These are phyloP conservation scores for Colletotrichum limetticola DNA, from an alignment of 2,329 filamentous ascomycete genomes.

Conservation along the genomic window DNA sequence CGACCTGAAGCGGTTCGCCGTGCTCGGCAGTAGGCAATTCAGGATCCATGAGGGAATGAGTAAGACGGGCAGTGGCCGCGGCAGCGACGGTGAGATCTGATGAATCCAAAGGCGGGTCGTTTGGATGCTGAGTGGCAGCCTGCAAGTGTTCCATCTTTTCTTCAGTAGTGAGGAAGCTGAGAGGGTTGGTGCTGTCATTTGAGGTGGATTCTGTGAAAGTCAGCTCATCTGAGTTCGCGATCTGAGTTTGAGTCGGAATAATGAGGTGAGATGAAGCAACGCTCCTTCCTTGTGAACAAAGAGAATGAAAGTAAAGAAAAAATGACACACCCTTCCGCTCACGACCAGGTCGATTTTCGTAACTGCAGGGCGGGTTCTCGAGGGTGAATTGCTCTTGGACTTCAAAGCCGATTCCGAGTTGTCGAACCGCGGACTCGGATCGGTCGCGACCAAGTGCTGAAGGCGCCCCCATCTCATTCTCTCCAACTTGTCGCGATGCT, in stretches of 20 bases:
- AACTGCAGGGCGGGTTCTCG: conserved; percentile 64
- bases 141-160: conserved; percentile 56
- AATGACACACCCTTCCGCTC: conserved; percentile 50
- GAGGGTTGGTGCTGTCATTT: conserved; percentile 33
- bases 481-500: conserved; percentile 80
- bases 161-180: conserved; percentile 54
- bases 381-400: conserved; percentile 69
- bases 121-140: conserved; percentile 50
- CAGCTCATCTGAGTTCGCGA: neutral
- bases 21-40: conserved; percentile 45
- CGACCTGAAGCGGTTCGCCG: conserved; percentile 12
- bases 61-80: conserved; percentile 65
- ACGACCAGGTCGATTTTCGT: conserved; percentile 51
- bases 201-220: conserved; percentile 24
- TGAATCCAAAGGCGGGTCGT: conserved; percentile 52
- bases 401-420: conserved; percentile 53
- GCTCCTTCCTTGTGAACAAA: neutral
- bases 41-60: conserved; percentile 65
- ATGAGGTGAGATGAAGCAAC: neutral
- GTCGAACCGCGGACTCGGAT: conserved; percentile 37
- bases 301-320: neutral
- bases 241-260: neutral
- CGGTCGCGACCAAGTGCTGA: conserved; percentile 25
- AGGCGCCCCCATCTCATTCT: conserved; percentile 31
- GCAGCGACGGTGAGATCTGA: conserved; percentile 66